These are phyloP conservation scores for Mrakia blollopis DNA, from an alignment of 768 basidiomycete genomes.

Conservation along the genomic window DNA sequence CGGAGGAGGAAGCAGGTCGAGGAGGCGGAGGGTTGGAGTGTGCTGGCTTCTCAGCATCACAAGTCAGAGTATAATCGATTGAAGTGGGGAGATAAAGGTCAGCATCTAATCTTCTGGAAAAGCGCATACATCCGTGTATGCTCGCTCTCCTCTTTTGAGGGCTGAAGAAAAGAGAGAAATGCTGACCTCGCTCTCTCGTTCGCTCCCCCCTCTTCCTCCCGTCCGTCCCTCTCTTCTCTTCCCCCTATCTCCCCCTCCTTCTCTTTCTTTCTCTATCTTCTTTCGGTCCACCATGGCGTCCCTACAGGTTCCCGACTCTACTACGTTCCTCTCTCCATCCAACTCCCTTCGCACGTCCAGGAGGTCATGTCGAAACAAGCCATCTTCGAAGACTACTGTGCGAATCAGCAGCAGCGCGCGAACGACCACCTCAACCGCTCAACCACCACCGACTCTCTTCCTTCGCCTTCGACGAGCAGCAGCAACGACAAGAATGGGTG, in stretches of 20 bases:
- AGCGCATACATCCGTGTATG: too few relatives aligned
- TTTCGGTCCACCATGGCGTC: not conserved
- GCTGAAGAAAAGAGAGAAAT: not conserved
- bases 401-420: slow-evolving; percentile 19
- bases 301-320: slow-evolving; percentile 53
- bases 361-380: slow-evolving; percentile 56
- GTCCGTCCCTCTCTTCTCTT: not conserved
- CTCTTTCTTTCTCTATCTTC: slow-evolving; percentile 11
- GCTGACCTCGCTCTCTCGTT: not conserved
- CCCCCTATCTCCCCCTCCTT: not conserved
- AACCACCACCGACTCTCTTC: not conserved
- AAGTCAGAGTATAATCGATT: slow-evolving; percentile 62
- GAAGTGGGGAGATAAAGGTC: slow-evolving; percentile 58
- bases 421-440: not conserved
- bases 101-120: not conserved
- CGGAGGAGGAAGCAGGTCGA: slow-evolving; percentile 5
- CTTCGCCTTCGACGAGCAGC: slow-evolving; percentile 53
- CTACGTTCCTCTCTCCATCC: slow-evolving; percentile 62
- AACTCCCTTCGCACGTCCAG: slow-evolving; percentile 57
- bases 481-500: not conserved
- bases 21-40: slow-evolving; percentile 44
- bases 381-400: slow-evolving; percentile 43
- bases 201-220: not conserved
- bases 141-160: not conserved
- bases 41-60: slow-evolving; percentile 70